Conservation (phyloP, 1,284 basidiomycete genomes). For the Anthracocystis walkeri region DNA sequence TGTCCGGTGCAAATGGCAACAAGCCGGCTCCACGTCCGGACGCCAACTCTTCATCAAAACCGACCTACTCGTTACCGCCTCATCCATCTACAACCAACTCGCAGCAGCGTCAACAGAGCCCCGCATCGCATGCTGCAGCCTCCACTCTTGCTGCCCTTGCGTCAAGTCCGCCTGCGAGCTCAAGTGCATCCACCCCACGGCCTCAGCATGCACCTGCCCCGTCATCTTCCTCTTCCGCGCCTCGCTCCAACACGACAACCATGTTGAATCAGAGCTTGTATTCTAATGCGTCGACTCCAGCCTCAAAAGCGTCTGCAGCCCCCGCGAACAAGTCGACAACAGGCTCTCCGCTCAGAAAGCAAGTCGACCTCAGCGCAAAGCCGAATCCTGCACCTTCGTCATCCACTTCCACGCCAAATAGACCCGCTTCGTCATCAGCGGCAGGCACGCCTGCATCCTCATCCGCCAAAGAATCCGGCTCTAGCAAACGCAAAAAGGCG, state of each 20-base stretch:
- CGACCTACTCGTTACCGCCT: slow-evolving; percentile 33
- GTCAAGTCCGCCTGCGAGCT: slow-evolving; percentile 32
- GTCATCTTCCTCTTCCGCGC: slow-evolving; percentile 14
- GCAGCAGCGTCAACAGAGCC: slow-evolving; percentile 38
- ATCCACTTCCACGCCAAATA: slow-evolving; percentile 17
- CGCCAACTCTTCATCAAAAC: slow-evolving; percentile 5
- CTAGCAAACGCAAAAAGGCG: slow-evolving; percentile 77
- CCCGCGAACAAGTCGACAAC: slow-evolving; percentile 9
- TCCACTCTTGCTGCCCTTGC: slow-evolving; percentile 42
- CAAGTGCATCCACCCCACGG: slow-evolving; percentile 6
- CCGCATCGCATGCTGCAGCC: slow-evolving; percentile 45
- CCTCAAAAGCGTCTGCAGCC: slow-evolving; percentile 16
- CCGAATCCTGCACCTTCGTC: background rate
- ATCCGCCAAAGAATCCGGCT: slow-evolving; percentile 19
- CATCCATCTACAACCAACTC: slow-evolving; percentile 40
- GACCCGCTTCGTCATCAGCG: slow-evolving; percentile 12
- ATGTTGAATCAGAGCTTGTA: slow-evolving; percentile 46
- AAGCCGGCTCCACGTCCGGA: slow-evolving; percentile 23
- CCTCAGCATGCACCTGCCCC: slow-evolving; percentile 2
- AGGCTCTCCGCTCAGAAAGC: slow-evolving; percentile 43
- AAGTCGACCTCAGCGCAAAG: slow-evolving; percentile 28
- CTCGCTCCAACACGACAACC: slow-evolving; percentile 20
- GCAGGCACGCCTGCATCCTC: slow-evolving; percentile 16
- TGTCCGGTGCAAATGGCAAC: slow-evolving; percentile 38
- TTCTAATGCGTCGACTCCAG: slow-evolving; percentile 26